Conservation (phyloP, 225 moss, liverwort and hornwort species). For the Neckera pumila region DNA sequence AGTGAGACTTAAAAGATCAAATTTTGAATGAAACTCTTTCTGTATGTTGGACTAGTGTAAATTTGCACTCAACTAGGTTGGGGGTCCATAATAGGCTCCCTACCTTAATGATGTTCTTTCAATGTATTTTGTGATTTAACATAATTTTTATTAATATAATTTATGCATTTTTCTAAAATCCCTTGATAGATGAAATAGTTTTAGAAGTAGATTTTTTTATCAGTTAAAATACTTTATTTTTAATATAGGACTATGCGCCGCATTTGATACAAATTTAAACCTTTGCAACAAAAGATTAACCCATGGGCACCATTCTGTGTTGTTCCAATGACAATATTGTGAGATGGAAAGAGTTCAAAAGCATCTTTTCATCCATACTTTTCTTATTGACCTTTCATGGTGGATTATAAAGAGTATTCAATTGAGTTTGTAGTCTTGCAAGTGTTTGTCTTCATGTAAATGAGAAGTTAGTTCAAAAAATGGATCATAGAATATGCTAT, state of each 20-base stretch:
- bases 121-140: background rate
- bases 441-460: too few relatives aligned
- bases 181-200: background rate
- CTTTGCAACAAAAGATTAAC: background rate
- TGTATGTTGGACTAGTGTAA: fast-evolving
- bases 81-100: background rate
- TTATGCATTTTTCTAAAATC: background rate
- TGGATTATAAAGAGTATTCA: too few relatives aligned
- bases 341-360: too few relatives aligned
- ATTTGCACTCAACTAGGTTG: background rate
- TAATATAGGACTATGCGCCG: too few relatives aligned
- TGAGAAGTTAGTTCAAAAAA: too few relatives aligned
- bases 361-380: too few relatives aligned
- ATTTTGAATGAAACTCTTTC: background rate
- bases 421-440: too few relatives aligned
- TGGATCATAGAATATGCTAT: too few relatives aligned
- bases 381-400: too few relatives aligned
- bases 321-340: too few relatives aligned
- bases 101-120: background rate
- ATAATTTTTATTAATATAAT: background rate
- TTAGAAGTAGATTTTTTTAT: background rate
- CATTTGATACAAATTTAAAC: background rate
- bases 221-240: background rate
- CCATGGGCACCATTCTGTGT: too few relatives aligned
- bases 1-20: background rate